Evolutionary conservation across 441 rosid genomes (phyloP).

Genomic region (Kokia cookei): DNA sequence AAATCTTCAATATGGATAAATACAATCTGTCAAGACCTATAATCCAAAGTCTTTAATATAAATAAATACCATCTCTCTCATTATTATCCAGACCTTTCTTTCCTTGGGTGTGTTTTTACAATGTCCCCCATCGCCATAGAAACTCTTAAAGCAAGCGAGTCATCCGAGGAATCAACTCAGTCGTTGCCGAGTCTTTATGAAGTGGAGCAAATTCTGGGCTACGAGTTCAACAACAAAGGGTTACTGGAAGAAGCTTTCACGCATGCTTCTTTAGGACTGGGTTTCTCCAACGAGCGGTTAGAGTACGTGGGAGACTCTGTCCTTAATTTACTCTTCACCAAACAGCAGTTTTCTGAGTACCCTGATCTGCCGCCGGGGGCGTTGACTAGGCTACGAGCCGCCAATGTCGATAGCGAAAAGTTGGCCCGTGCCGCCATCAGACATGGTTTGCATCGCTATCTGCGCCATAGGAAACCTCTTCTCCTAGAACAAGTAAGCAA

Average conservation of each 20-base stretch:
- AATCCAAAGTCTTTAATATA: no score
- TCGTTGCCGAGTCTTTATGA: constrained; percentile 17
- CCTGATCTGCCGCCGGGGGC: constrained; percentile 37
- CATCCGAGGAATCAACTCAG: not conserved
- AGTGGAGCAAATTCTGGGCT: constrained; percentile 40
- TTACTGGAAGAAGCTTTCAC: constrained; percentile 56
- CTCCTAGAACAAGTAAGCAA: constrained; percentile 49
- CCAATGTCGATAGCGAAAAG: constrained; percentile 60
- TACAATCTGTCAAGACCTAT: no score
- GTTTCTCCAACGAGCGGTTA: constrained; percentile 38
- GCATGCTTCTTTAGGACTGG: constrained; percentile 19
- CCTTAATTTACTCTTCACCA: constrained; percentile 28
- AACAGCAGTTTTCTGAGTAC: constrained; percentile 25
- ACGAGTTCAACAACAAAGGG: constrained; percentile 32
- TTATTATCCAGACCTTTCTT: no score
- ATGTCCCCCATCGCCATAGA: not conserved
- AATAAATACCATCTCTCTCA: no score
- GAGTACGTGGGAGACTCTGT: constrained; percentile 55
- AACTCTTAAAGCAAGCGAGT: not conserved
- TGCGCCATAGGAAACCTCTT: constrained; percentile 52
- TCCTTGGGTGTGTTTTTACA: not conserved
- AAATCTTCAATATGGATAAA: no score
- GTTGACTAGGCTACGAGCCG: constrained; percentile 58
- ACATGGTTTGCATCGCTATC: constrained; percentile 35
- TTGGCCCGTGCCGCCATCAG: constrained; percentile 56